phyloP scores from a whole-genome alignment of 2,329 filamentous ascomycete genomes.

The Colletotrichum agaves region DNA sequence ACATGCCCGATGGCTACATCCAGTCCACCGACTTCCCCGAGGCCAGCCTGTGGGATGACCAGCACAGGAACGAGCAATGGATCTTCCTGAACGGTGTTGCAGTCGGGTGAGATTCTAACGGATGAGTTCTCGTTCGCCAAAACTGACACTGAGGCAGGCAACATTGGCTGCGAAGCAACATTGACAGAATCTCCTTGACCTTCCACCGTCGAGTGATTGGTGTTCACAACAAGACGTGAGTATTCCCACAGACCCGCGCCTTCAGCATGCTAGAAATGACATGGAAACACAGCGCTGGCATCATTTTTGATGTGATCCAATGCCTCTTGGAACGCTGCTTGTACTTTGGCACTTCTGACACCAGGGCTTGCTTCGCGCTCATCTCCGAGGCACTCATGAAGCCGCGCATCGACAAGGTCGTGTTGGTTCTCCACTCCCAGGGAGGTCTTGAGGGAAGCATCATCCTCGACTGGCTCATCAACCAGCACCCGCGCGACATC shows the following conservation, averaged over 20 bases:
- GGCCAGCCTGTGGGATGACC: conserved; percentile 20
- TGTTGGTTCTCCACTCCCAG: conserved; percentile 82
- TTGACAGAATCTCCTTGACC: conserved; percentile 76
- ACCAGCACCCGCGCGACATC: conserved; percentile 74
- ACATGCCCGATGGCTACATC: conserved; percentile 51
- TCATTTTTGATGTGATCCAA: conserved; percentile 81
- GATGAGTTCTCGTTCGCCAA: accelerated
- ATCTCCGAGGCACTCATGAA: conserved; percentile 73
- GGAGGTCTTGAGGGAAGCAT: conserved; percentile 79
- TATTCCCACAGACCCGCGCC: too few relatives aligned
- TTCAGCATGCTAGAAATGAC: background rate
- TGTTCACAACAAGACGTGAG: conserved; percentile 76
- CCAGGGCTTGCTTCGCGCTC: conserved; percentile 69
- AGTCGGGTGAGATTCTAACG: conserved; percentile 59
- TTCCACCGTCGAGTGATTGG: conserved; percentile 78
- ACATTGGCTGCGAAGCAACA: conserved; percentile 76
- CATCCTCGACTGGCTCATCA: conserved; percentile 80
- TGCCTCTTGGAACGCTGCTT: conserved; percentile 82
- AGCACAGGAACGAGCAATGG: conserved; percentile 75
- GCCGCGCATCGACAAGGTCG: conserved; percentile 71
- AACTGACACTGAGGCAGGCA: conserved; percentile 49
- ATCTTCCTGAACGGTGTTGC: conserved; percentile 83
- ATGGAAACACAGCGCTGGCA: conserved; percentile 57
- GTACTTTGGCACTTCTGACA: conserved; percentile 75
- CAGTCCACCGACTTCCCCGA: conserved; percentile 59